Base-by-base conservation (phyloP, 2,329 filamentous ascomycete genomes). In the Colletotrichum viniferum region DNA sequence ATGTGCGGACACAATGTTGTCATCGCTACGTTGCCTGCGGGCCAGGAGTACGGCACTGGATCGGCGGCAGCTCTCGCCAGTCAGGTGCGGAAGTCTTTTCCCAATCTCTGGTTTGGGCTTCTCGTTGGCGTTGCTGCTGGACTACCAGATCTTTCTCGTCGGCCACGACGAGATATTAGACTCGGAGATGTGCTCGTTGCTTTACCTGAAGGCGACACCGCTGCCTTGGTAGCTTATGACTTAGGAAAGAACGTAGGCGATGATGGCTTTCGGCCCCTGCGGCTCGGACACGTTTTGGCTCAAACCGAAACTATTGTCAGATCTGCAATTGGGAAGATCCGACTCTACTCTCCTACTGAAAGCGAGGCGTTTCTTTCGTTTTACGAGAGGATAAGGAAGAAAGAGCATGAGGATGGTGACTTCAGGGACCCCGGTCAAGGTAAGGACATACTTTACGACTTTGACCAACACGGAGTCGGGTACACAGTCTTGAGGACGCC, bases 171-270 rank as follows among this genome's bases (percentile, higher is more conserved):
- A 3, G 84, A 85, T 74, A 86, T 85, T 14, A 81, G 84, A 4
- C 79, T 86, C n/a, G 84, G 84, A 1, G 82, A 85, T 76, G 79
- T 86, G 0, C 79, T 86, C 7, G 81, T 86, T 2, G 81, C 78
- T 8, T 61, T 83, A 3, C 73, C 80, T 0, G 67, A 79, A 1
- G 77, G 78, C 0, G 78, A 82, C 0, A 79, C 74, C 18, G 72
- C 82, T 1, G 82, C 78, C 0, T 56, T 85, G 0, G 61, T 85
- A 2, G 77, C 82, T 0, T 86, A 85, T 32, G 80, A 82, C 1
- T 66, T 85, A 1, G 84, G 84, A 0, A 84, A 83, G 48, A 83
- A 85, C 21, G 83, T 71, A 3, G 74, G 63, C 5, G 28, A 10
- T 0, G 28, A 34, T 0, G 80, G 79, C 0, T 81, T 84, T 26